These are phyloP conservation scores for Penicillium angulare DNA, from an alignment of 495 filamentous ascomycete genomes.

Conservation along the genomic window DNA sequence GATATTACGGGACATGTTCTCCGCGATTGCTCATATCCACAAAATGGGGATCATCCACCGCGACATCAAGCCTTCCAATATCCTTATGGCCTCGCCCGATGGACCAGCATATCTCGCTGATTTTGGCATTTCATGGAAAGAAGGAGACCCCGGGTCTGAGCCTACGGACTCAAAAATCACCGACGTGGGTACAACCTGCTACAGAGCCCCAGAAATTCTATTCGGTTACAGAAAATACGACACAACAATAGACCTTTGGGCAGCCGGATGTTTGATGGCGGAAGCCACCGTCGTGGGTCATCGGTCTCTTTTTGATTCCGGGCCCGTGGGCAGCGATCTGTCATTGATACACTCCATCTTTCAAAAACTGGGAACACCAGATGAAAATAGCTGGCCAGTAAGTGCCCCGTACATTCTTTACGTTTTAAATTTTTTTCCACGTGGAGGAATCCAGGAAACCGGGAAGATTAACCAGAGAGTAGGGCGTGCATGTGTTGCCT, in stretches of 20 bases:
- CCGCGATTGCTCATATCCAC: conserved; percentile 72
- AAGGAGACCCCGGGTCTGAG: conserved; percentile 59
- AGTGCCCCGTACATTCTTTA: conserved; percentile 12
- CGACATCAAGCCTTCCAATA: conserved; percentile 90
- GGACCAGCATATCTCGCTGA: conserved; percentile 79
- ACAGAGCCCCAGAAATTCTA: conserved; percentile 85
- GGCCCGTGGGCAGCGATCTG: conserved; percentile 88
- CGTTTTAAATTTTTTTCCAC: not conserved
- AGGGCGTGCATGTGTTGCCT: conserved; percentile 56
- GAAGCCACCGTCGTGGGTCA: conserved; percentile 50
- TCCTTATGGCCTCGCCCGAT: conserved; percentile 66
- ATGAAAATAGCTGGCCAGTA: conserved; percentile 74
- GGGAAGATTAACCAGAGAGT: conserved; percentile 6
- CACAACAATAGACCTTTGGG: conserved; percentile 80
- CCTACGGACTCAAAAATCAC: conserved; percentile 70
- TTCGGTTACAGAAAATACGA: conserved; percentile 80
- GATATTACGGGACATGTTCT: conserved; percentile 66
- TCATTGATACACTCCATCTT: conserved; percentile 90
- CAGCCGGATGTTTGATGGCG: conserved; percentile 78
- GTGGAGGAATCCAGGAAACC: not conserved
- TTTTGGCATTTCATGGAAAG: conserved; percentile 88
- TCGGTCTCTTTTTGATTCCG: conserved; percentile 73
- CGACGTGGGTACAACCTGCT: conserved; percentile 90
- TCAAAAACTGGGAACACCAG: conserved; percentile 80
- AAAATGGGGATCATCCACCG: conserved; percentile 77